Evolutionary conservation across 306 rosid species (phyloP).

Genomic region (Malus domestica): ASM211411v1 NC_041793.1:30054001-30054500

Average conservation of each 20-base stretch:
- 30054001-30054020: conserved; percentile 60
- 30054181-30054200: conserved; percentile 40
- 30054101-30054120: conserved; percentile 40
- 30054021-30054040: conserved; percentile 45
- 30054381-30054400: too few relatives aligned
- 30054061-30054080: conserved; percentile 32
- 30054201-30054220: conserved; percentile 40
- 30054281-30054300: conserved; percentile 24
- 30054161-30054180: conserved; percentile 34
- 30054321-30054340: neutral
- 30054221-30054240: conserved; percentile 19
- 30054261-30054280: conserved; percentile 43
- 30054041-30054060: conserved; percentile 37
- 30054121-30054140: conserved; percentile 58
- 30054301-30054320: conserved; percentile 23
- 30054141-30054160: conserved; percentile 49
- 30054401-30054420: too few relatives aligned
- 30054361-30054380: too few relatives aligned
- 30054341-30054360: too few relatives aligned
- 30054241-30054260: conserved; percentile 46
- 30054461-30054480: too few relatives aligned
- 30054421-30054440: too few relatives aligned
- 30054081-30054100: neutral
- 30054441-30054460: too few relatives aligned
- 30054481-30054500: too few relatives aligned